phyloP scores from a whole-genome alignment of 768 basidiomycete species.

The Russula ochroleuca region DNA sequence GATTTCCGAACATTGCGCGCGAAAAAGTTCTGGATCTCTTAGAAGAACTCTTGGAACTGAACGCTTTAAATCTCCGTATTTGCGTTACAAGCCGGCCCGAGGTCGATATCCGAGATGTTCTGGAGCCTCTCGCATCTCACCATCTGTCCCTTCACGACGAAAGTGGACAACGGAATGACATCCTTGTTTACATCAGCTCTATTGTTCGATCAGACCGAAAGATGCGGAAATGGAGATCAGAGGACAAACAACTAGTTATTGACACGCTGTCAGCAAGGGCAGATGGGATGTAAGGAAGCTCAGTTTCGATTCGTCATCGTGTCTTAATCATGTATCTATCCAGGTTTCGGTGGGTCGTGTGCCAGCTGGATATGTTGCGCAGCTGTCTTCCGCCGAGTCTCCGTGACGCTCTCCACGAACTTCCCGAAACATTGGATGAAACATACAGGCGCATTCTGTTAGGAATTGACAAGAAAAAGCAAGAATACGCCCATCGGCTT shows the following conservation, averaged over 20 bases:
- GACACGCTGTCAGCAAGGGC: background rate
- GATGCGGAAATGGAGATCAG: slow-evolving; percentile 1
- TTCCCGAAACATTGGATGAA: slow-evolving; percentile 6
- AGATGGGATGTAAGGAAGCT: background rate
- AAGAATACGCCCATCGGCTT: background rate
- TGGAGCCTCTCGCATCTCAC: background rate
- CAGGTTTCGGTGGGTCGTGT: slow-evolving; percentile 1
- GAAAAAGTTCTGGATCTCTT: background rate
- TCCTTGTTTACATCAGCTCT: background rate
- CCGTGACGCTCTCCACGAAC: background rate
- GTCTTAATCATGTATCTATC: background rate
- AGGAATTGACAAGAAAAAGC: background rate
- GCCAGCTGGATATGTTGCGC: slow-evolving; percentile 13
- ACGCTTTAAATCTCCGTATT: background rate
- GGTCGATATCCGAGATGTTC: background rate
- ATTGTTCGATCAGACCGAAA: background rate
- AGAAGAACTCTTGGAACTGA: background rate
- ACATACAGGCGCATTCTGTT: slow-evolving; percentile 4
- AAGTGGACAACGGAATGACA: background rate
- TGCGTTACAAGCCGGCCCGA: background rate
- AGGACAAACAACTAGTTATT: background rate
- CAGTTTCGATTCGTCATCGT: background rate
- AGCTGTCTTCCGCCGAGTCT: background rate
- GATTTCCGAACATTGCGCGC: background rate
- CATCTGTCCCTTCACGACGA: background rate